phyloP scores from a whole-genome alignment of 441 rosid genomes.

The Capsella rubella region DNA sequence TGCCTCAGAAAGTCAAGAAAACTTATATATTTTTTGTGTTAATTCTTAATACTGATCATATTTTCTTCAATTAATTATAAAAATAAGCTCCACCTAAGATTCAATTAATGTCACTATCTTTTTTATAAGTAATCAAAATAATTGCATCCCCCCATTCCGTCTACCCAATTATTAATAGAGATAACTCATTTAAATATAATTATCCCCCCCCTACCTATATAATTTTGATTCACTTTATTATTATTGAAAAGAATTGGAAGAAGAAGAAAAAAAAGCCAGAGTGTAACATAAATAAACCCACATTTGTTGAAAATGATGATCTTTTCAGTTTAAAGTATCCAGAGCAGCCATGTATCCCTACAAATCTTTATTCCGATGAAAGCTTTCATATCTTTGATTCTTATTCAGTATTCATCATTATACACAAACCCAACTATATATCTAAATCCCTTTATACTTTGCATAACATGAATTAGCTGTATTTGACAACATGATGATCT shows the following conservation, averaged over 20 bases:
- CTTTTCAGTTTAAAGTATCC: neutral
- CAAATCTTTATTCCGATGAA: neutral
- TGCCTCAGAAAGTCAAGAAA: conserved; percentile 13
- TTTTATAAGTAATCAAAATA: conserved; percentile 13
- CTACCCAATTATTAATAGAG: conserved; percentile 7
- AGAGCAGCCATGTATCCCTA: neutral
- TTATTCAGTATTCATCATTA: neutral
- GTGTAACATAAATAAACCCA: neutral
- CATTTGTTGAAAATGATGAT: conserved; percentile 7
- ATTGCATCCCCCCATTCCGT: conserved; percentile 29
- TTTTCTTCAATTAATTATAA: conserved; percentile 5
- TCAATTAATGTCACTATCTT: conserved; percentile 37
- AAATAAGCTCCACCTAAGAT: conserved; percentile 38
- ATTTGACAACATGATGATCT: too few species aligned
- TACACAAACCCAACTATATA: too few species aligned
- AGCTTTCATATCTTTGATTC: neutral
- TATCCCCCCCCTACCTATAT: neutral
- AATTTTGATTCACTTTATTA: neutral
- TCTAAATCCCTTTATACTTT: too few species aligned
- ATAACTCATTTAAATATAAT: conserved; percentile 11
- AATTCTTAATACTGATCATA: too few species aligned
- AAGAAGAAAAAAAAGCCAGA: neutral
- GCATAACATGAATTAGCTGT: too few species aligned
- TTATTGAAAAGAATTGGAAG: too few species aligned
- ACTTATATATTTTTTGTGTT: too few species aligned